phyloP scores from a whole-genome alignment of 2,329 filamentous ascomycete species.

The Leptodontidium sp. region DNA sequence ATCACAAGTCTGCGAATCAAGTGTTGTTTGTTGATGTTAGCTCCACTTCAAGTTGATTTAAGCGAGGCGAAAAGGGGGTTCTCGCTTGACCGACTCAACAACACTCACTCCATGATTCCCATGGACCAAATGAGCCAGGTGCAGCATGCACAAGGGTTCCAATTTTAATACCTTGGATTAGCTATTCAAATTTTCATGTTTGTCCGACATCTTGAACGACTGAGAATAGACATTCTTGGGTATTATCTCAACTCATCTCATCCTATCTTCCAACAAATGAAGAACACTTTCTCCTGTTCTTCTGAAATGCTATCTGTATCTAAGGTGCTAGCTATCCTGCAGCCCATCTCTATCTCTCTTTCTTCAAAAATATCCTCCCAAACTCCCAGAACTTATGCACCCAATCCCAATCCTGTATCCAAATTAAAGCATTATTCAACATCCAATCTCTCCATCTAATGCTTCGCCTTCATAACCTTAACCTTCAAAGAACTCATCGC shows the following conservation, averaged over 20 bases:
- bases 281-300: neutral
- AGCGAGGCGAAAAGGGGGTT: conserved; percentile 1
- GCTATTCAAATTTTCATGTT: neutral
- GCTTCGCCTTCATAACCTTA: conserved; percentile 25
- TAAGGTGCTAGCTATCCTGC: neutral
- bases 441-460: neutral
- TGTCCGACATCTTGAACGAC: neutral
- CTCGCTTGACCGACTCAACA: neutral
- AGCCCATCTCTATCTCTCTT: neutral
- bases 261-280: conserved; percentile 7
- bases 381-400: neutral
- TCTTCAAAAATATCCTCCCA: neutral
- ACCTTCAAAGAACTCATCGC: conserved; percentile 50
- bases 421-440: neutral
- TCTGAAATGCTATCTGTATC: conserved; percentile 1
- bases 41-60: neutral
- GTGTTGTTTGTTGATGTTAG: neutral
- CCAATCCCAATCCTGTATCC: neutral
- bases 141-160: too few relatives aligned
- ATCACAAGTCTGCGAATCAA: neutral
- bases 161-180: neutral
- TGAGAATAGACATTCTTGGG: neutral
- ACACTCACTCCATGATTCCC: neutral
- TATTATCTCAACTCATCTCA: neutral
- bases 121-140: too few relatives aligned